phyloP scores from a whole-genome alignment of 179 eudicot species.

The Camellia oleifera region DNA sequence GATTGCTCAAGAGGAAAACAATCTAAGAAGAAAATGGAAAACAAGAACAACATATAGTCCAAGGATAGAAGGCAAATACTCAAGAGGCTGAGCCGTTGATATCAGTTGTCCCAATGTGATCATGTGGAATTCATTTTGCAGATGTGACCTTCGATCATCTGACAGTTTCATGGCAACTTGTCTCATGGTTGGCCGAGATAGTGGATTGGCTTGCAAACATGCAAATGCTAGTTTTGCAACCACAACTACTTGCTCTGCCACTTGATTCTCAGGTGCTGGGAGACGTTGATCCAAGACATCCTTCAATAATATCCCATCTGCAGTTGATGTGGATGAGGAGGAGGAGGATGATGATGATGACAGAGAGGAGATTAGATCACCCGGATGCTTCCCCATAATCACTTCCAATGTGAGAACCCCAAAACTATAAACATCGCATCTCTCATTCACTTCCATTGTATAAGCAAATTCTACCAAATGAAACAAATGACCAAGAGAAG shows the following conservation, averaged over 20 bases:
- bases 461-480: constrained; percentile 22
- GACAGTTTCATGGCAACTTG: not conserved
- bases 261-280: too few relatives aligned
- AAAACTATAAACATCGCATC: constrained; percentile 30
- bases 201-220: not conserved
- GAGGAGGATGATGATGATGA: not conserved
- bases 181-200: constrained; percentile 22
- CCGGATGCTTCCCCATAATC: constrained; percentile 24
- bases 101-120: not conserved
- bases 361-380: constrained; percentile 1
- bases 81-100: too few relatives aligned
- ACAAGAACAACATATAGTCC: not conserved
- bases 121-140: not conserved
- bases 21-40: too few relatives aligned
- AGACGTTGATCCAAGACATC: too few relatives aligned
- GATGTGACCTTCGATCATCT: not conserved
- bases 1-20: too few relatives aligned
- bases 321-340: not conserved
- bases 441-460: constrained; percentile 25
- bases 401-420: constrained; percentile 23
- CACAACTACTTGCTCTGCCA: too few relatives aligned
- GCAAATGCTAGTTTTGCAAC: too few relatives aligned
- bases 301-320: not conserved
- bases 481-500: not conserved
- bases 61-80: not conserved